Base-by-base conservation (phyloP, 2,329 filamentous ascomycete species). In the Calonectria fujianensis region DNA sequence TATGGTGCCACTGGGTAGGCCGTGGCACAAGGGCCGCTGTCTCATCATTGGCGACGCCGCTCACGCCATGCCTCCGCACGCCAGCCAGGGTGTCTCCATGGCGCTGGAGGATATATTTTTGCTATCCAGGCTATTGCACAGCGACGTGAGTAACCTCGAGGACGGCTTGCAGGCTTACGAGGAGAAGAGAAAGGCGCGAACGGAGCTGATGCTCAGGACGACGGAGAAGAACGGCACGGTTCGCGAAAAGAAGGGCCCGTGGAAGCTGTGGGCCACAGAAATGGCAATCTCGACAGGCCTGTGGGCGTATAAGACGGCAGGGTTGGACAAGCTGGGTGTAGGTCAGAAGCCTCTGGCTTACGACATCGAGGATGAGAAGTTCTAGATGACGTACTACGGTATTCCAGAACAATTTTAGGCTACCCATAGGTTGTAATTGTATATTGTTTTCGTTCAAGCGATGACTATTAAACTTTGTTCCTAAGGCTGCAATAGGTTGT, bases 161-260 rank as follows among this genome's bases (percentile, higher is more conserved):
- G 37, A 39, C 1, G 57, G 57, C 11, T 5, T 63, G 35, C 27
- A 18, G 18, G 37, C 13, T 14, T 61, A 61, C 57, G 57, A 61
- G 35, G 57, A 61, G 35, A 61, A 61, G 57, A 39, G 63, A n/a
- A 66, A 48, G 9, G 63, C 45, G 29, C 50, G 63, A 10, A 66
- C 63, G 16, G 63, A 66, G 20, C 41, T 51, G 20, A 51, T 66
- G 63, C 41, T 51, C 45, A 66, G 37, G 45, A 66, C 63, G 8
- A 27, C 63, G 20, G 63, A 66, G 14, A 48, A 16, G 24, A 66
- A 66, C 16, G 63, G 63, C 31, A 51, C 63, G 20, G 41, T 66
- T 31, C 63, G 63, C 32, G 41, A 50, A 32, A 66, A 66, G 63
- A 51, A 31, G 41, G 35, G 41, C 4, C 63, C 63, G 1, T 51